phyloP scores from a whole-genome alignment of 768 basidiomycete species.

The Strobilomyces confusus region DNA sequence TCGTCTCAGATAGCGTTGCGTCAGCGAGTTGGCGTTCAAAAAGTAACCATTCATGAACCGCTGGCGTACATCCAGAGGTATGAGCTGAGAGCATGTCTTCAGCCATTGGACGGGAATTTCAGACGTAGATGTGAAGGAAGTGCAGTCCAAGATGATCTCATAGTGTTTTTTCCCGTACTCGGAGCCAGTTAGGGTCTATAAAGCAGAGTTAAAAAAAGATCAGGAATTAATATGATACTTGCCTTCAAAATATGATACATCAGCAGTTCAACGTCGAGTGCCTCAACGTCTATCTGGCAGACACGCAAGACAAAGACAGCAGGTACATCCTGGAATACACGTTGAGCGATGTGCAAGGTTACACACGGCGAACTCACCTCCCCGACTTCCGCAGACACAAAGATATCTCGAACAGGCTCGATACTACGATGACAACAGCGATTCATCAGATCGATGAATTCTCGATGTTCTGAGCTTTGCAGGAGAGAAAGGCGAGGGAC shows the following conservation, averaged over 20 bases:
- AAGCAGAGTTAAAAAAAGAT: not conserved
- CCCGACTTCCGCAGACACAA: conserved; percentile 50
- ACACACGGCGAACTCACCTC: conserved; percentile 33
- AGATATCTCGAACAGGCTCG: conserved; percentile 61
- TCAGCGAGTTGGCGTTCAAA: conserved; percentile 67
- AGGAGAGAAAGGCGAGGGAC: conserved; percentile 55
- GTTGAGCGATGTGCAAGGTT: conserved; percentile 4
- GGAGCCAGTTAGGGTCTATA: conserved; percentile 51
- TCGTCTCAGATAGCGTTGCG: conserved; percentile 71
- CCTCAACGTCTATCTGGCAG: conserved; percentile 72
- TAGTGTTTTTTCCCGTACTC: conserved; percentile 48
- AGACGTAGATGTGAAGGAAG: conserved; percentile 67
- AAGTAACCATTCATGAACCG: conserved; percentile 63
- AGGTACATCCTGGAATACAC: conserved; percentile 32
- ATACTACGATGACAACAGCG: conserved; percentile 59
- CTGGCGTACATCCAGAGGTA: conserved; percentile 63
- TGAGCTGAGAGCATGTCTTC: conserved; percentile 70
- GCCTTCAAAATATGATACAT: conserved; percentile 79
- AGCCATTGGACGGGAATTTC: conserved; percentile 82
- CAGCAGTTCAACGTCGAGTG: conserved; percentile 72
- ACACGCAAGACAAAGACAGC: conserved; percentile 61
- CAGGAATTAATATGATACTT: conserved; percentile 7
- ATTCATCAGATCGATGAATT: conserved; percentile 64
- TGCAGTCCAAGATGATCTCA: conserved; percentile 80
- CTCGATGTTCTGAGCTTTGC: conserved; percentile 50